phyloP scores from a whole-genome alignment of 345 rosid species.

The Acer yangbiense region DNA sequence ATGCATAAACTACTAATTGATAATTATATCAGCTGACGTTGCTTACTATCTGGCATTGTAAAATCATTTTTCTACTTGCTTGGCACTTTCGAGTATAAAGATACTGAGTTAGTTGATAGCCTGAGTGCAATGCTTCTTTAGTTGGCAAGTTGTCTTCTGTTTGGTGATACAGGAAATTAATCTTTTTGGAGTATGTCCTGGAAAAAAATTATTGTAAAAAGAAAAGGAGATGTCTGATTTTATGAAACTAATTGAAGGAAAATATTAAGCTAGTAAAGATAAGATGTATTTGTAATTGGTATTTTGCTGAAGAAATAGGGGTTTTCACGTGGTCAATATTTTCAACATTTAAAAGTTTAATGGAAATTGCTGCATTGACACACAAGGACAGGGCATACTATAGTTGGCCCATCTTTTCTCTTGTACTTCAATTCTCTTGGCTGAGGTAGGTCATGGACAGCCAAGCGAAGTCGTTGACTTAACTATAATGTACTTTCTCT shows the following conservation, averaged over 20 bases:
- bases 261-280: background rate
- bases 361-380: background rate
- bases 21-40: background rate
- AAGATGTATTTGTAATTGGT: background rate
- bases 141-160: background rate
- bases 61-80: background rate
- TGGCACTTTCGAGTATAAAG: background rate
- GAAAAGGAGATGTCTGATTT: background rate
- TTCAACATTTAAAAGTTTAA: background rate
- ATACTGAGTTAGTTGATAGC: background rate
- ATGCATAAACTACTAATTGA: background rate
- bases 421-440: background rate
- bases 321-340: background rate
- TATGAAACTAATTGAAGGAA: background rate
- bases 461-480: background rate
- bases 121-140: background rate
- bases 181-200: background rate
- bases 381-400: background rate
- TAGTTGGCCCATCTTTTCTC: background rate
- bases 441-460: background rate
- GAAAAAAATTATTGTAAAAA: background rate
- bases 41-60: background rate
- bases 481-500: background rate
- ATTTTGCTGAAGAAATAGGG: background rate
- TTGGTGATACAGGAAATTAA: background rate